Conservation (phyloP, 495 filamentous ascomycete species). For the Aspergillus cavernicola region DNA sequence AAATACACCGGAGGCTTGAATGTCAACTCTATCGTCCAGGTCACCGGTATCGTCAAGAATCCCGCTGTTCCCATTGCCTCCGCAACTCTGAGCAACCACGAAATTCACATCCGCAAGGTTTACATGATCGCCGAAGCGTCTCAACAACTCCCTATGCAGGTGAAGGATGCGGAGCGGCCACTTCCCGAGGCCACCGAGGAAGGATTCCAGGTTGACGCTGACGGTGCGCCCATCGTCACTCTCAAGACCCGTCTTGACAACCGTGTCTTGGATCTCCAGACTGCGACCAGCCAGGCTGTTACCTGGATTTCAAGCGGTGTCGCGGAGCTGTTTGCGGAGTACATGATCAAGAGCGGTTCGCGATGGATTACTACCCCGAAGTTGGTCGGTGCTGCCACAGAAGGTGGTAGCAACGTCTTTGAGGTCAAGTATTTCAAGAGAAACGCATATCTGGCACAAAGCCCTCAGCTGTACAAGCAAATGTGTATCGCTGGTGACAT, state of each 20-base stretch:
- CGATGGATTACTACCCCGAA: slow-evolving; percentile 88
- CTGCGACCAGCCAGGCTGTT: slow-evolving; percentile 84
- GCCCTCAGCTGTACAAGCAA: slow-evolving; percentile 95
- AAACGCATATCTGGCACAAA: slow-evolving; percentile 84
- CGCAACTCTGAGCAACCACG: slow-evolving; percentile 69
- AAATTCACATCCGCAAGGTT: slow-evolving; percentile 76
- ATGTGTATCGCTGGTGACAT: slow-evolving; percentile 92
- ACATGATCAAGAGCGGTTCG: slow-evolving; percentile 71
- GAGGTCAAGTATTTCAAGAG: slow-evolving; percentile 86
- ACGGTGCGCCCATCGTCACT: slow-evolving; percentile 60
- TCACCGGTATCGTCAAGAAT: slow-evolving; percentile 70
- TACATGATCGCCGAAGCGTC: slow-evolving; percentile 67
- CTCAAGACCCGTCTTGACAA: slow-evolving; percentile 81
- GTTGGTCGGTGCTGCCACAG: slow-evolving; percentile 84
- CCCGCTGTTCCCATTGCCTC: slow-evolving; percentile 74
- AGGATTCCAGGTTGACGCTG: slow-evolving; percentile 41
- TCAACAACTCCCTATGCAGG: slow-evolving; percentile 67
- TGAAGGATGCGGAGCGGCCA: slow-evolving; percentile 57
- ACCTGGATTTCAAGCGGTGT: slow-evolving; percentile 78
- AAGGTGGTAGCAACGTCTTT: slow-evolving; percentile 93
- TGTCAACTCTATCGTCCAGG: slow-evolving; percentile 73
- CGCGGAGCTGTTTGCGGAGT: slow-evolving; percentile 73
- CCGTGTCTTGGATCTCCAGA: slow-evolving; percentile 85
- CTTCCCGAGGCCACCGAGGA: slow-evolving; percentile 47
- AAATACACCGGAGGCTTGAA: slow-evolving; percentile 81